These are phyloP conservation scores for Ambrosiella beaveri DNA, from an alignment of 2,329 filamentous ascomycete genomes.

Conservation along the genomic window DNA sequence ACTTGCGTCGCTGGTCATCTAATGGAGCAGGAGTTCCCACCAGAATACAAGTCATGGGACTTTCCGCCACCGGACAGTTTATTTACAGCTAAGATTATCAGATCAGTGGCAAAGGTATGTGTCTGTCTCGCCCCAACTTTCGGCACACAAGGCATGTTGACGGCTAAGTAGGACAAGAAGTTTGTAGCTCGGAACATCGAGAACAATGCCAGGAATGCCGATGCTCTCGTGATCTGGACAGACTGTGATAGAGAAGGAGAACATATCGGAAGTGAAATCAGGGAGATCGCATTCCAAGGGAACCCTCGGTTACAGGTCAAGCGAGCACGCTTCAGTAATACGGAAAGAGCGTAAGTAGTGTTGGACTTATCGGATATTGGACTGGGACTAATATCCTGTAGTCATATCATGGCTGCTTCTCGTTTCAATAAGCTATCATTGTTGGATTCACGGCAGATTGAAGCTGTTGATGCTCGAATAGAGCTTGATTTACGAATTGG, in stretches of 20 bases:
- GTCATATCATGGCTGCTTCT: constrained; percentile 75
- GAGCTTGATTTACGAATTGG: constrained; percentile 88
- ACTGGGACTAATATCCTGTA: constrained; percentile 21
- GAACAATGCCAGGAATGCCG: constrained; percentile 53
- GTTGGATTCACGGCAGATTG: constrained; percentile 70
- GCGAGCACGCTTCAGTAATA: constrained; percentile 85
- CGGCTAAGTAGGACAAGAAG: constrained; percentile 48
- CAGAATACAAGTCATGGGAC: constrained; percentile 60
- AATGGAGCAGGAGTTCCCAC: constrained; percentile 59
- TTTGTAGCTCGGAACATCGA: constrained; percentile 73
- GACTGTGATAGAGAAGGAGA: constrained; percentile 97
- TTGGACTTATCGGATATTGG: constrained; percentile 2
- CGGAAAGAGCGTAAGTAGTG: constrained; percentile 55
- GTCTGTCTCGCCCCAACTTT: neutral
- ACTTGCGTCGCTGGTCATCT: constrained; percentile 85
- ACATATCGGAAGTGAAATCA: constrained; percentile 85
- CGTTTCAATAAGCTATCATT: constrained; percentile 43
- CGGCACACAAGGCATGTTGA: neutral
- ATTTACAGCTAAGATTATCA: constrained; percentile 64
- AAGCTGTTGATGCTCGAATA: constrained; percentile 75
- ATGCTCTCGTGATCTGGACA: constrained; percentile 85
- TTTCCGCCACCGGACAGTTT: constrained; percentile 62
- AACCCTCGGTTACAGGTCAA: constrained; percentile 64
- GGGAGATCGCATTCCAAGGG: constrained; percentile 56
- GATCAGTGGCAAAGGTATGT: constrained; percentile 47